A percentile compares a stretch with the other conserved stretches of the same genome.
Evolutionary conservation across 148 eudicot species (phyloP).

Genomic region (Heliamphora exappendiculata): DNA sequence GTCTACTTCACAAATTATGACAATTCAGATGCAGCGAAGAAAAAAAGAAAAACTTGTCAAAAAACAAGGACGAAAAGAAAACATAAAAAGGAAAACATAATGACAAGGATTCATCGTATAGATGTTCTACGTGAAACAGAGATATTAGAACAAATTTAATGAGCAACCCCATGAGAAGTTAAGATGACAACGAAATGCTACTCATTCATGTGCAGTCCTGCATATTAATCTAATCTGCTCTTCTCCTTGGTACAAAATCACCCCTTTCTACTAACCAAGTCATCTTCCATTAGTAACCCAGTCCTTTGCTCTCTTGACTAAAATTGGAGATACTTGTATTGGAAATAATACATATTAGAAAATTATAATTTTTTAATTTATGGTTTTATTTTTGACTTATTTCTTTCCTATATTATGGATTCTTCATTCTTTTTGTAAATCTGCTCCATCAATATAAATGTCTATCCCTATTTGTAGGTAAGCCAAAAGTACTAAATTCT

Average conservation of each 20-base stretch:
- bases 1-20: neutral
- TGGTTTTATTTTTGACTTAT: no score
- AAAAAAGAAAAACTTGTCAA: neutral
- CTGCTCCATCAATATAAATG: no score
- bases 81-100: neutral
- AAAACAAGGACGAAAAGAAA: no score
- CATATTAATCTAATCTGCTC: neutral
- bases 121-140: neutral
- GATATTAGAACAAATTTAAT: neutral
- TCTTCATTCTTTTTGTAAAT: no score
- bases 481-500: no score
- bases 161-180: neutral
- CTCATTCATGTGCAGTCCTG: neutral
- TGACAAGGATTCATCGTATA: neutral
- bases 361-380: no score
- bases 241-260: neutral
- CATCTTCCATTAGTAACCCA: neutral
- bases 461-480: no score
- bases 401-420: no score
- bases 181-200: neutral
- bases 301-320: neutral
- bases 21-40: neutral
- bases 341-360: no score
- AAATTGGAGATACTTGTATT: neutral
- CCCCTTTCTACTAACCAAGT: neutral